Evolutionary conservation across 371 early-diverging fungal species (phyloP).

Genomic region (Actinomucor elegans): DNA sequence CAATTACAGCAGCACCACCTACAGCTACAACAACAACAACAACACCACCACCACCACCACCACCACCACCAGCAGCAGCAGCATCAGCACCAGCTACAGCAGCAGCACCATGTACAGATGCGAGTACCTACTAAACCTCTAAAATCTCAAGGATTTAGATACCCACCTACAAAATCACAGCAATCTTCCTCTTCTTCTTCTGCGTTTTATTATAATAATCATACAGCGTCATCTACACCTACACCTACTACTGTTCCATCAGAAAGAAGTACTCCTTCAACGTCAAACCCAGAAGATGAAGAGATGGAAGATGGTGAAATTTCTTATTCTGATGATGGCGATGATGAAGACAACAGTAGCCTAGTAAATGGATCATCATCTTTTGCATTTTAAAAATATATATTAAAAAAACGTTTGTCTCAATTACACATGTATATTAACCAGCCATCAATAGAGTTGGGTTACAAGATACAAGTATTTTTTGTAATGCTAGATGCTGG

Average conservation of each 20-base stretch:
- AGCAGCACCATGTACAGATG: background rate
- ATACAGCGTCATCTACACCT: background rate
- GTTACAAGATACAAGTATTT: too few relatives aligned
- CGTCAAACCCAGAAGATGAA: slow-evolving; percentile 10
- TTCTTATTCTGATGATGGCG: slow-evolving; percentile 18
- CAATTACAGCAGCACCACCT: background rate
- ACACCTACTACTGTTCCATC: background rate
- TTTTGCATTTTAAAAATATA: slow-evolving; percentile 2
- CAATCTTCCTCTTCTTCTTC: background rate
- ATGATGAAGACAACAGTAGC: background rate
- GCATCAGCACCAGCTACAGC: background rate
- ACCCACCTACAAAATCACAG: background rate
- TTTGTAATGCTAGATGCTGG: too few relatives aligned
- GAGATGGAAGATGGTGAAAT: slow-evolving; percentile 33
- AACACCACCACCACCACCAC: background rate
- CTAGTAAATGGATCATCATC: background rate
- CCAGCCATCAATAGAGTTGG: too few relatives aligned
- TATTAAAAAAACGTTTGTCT: too few relatives aligned
- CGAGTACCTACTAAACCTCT: slow-evolving; percentile 18
- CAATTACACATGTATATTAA: too few relatives aligned
- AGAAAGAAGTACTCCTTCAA: background rate
- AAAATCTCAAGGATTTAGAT: slow-evolving; percentile 21
- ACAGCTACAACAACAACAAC: background rate
- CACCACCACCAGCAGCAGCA: background rate
- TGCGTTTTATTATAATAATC: background rate